Conservation (phyloP, 2,329 filamentous ascomycete species). For the Microsporum audouinii region DNA sequence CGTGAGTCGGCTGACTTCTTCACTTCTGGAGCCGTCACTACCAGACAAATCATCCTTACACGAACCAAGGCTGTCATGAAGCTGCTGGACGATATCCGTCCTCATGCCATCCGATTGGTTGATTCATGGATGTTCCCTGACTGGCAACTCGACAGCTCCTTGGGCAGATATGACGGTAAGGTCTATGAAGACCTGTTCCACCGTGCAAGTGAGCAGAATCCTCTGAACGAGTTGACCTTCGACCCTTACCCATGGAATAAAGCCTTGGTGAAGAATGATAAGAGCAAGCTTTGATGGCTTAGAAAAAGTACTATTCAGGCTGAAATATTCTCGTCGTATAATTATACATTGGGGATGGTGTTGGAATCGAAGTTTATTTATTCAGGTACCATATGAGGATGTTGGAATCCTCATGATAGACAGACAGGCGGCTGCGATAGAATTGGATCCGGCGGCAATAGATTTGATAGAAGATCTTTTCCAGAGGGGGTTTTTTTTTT, state of each 20-base stretch:
- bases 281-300: conserved; percentile 27
- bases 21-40: conserved; percentile 55
- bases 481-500: background rate
- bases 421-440: background rate
- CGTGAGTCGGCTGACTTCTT: conserved; percentile 62
- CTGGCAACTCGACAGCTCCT: conserved; percentile 61
- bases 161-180: conserved; percentile 60
- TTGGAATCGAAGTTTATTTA: background rate
- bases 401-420: background rate
- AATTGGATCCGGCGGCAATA: background rate
- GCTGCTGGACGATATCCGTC: conserved; percentile 58
- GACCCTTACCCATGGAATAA: conserved; percentile 58
- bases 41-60: conserved; percentile 60
- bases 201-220: conserved; percentile 59
- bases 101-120: conserved; percentile 59
- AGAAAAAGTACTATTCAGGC: background rate
- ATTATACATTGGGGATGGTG: background rate
- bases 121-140: conserved; percentile 68
- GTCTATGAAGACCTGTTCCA: conserved; percentile 70
- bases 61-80: conserved; percentile 57
- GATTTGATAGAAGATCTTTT: background rate
- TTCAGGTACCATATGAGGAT: background rate
- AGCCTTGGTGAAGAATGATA: conserved; percentile 48
- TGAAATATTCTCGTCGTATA: background rate
- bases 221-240: conserved; percentile 58